Percentiles rank a stretch among this genome's conserved stretches.
Conservation (phyloP, 345 rosid genomes). For the Lenwebbia sp. region DNA sequence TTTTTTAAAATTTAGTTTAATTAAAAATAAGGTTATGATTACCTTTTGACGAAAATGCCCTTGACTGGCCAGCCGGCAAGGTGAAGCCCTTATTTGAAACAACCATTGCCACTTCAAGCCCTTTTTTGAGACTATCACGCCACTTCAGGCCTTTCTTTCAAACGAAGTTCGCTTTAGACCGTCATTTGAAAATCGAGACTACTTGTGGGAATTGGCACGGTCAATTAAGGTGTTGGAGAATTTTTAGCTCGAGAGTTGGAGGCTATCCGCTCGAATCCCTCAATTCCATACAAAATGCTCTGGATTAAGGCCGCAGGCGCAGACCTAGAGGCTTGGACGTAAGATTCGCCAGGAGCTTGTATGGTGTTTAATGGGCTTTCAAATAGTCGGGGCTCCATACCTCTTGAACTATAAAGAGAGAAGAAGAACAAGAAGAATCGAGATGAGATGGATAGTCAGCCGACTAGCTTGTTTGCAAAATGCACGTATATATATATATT, state of each 20-base stretch:
- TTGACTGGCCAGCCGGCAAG: too few relatives aligned
- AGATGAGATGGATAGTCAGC: neutral
- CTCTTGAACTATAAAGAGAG: too few relatives aligned
- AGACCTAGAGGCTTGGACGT: neutral
- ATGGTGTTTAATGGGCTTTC: too few relatives aligned
- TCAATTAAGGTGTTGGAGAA: neutral
- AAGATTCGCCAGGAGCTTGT: fast-evolving
- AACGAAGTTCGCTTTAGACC: too few relatives aligned
- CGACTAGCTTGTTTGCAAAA: neutral
- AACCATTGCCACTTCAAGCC: too few relatives aligned
- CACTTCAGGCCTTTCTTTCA: too few relatives aligned
- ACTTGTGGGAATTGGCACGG: neutral
- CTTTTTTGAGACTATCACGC: too few relatives aligned
- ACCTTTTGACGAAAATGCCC: too few relatives aligned
- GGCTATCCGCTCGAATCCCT: neutral
- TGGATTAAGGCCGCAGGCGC: fast-evolving
- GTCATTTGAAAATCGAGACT: neutral
- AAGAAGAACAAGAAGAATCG: neutral
- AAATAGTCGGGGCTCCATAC: neutral
- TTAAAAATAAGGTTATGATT: too few relatives aligned
- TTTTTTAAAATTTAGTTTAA: too few relatives aligned
- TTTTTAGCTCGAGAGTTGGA: neutral
- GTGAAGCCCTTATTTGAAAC: too few relatives aligned
- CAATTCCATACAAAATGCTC: neutral
- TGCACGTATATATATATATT: neutral